A percentile compares a stretch with the other conserved stretches of the same genome.
Conservation (phyloP, 2,329 filamentous ascomycete species). For the Fusarium acutatum region DNA sequence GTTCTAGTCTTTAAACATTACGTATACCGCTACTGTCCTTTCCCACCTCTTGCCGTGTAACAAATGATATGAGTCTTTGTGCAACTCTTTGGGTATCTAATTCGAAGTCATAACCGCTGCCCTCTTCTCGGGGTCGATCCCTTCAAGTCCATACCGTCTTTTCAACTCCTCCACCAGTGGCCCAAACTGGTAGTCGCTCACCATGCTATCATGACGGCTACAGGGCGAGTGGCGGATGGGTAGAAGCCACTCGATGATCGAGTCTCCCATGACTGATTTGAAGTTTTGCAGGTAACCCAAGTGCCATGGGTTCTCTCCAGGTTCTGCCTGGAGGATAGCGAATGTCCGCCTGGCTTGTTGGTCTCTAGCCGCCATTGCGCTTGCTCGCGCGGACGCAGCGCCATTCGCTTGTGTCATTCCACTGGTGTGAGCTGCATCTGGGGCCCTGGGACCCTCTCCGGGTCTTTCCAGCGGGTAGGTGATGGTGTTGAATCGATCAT, state of each 20-base stretch:
- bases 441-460: constrained; percentile 6
- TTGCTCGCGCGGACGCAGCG: constrained; percentile 21
- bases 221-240: constrained; percentile 81
- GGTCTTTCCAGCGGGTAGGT: constrained; percentile 62
- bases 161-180: constrained; percentile 66
- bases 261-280: constrained; percentile 80
- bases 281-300: constrained; percentile 76
- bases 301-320: constrained; percentile 87
- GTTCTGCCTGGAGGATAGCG: constrained; percentile 77
- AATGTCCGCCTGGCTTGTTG: constrained; percentile 71
- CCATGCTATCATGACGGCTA: constrained; percentile 69
- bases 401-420: not conserved
- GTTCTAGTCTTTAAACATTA: constrained; percentile 20
- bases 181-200: constrained; percentile 75
- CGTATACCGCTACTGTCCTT: not conserved
- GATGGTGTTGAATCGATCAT: constrained; percentile 59
- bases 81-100: constrained; percentile 35
- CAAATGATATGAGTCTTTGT: not conserved
- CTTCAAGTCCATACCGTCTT: constrained; percentile 46
- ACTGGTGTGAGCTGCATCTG: constrained; percentile 6
- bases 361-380: constrained; percentile 48
- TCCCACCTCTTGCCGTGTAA: constrained; percentile 4
- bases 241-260: constrained; percentile 78
- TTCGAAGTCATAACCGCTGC: constrained; percentile 29
- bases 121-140: constrained; percentile 9